Evolutionary conservation across 305 asterid genomes (phyloP).

Genomic region (Striga hermonthica): DNA sequence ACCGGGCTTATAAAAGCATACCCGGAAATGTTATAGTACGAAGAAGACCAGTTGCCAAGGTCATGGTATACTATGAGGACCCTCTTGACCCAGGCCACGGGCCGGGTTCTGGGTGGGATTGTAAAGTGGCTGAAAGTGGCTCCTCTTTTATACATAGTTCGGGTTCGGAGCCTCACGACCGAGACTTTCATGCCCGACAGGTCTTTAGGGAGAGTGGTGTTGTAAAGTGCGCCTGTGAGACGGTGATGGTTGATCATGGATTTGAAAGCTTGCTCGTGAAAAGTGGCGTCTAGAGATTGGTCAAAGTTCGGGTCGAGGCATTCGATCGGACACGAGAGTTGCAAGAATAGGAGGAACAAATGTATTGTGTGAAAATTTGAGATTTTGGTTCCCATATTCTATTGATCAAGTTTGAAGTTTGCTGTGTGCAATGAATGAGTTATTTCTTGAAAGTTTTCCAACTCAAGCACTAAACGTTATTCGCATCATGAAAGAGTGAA

Average conservation of each 20-base stretch:
- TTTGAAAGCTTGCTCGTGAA: slow-evolving; percentile 49
- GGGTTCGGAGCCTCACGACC: slow-evolving; percentile 52
- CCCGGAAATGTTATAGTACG: slow-evolving; percentile 49
- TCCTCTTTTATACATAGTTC: slow-evolving; percentile 53
- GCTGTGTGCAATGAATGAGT: no score
- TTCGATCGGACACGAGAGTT: slow-evolving; percentile 31
- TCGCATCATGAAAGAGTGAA: no score
- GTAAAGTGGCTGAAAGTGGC: slow-evolving; percentile 55
- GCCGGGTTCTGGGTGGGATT: slow-evolving; percentile 57
- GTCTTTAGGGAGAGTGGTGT: slow-evolving; percentile 50
- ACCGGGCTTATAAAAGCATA: slow-evolving; percentile 46
- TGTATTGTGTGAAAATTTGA: slow-evolving; percentile 22
- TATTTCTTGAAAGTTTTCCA: no score
- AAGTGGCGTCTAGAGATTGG: slow-evolving; percentile 42
- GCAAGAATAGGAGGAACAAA: slow-evolving; percentile 29
- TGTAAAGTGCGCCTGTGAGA: slow-evolving; percentile 55
- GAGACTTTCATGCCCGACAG: slow-evolving; percentile 61
- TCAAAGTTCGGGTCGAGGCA: slow-evolving; percentile 33
- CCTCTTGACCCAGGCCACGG: slow-evolving; percentile 53
- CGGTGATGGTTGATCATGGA: slow-evolving; percentile 40
- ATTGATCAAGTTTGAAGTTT: background rate
- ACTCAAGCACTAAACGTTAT: no score
- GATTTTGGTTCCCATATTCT: slow-evolving; percentile 30
- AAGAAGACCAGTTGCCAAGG: slow-evolving; percentile 62
- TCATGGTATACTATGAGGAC: slow-evolving; percentile 59